These are phyloP conservation scores for Boletus sensibilis DNA, from an alignment of 768 basidiomycete species.

Conservation along the genomic window DNA sequence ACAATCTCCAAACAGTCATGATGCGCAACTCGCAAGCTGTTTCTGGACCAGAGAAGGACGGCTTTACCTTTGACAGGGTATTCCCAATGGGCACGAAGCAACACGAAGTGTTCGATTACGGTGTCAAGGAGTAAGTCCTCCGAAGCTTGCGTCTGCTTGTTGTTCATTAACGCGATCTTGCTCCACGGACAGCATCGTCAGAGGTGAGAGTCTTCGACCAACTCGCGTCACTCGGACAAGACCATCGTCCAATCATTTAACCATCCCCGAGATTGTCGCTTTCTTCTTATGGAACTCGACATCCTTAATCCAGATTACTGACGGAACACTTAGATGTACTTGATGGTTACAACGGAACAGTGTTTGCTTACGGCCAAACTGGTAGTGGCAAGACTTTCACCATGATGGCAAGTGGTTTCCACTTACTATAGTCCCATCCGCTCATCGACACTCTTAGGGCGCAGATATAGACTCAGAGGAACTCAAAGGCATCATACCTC, in stretches of 20 bases:
- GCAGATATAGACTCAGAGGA: slow-evolving; percentile 96
- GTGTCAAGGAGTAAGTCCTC: slow-evolving; percentile 85
- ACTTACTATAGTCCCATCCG: slow-evolving; percentile 2
- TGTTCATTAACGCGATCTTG: slow-evolving; percentile 18
- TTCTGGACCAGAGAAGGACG: slow-evolving; percentile 91
- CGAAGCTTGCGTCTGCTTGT: slow-evolving; percentile 2
- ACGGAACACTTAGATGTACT: slow-evolving; percentile 73
- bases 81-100: slow-evolving; percentile 92
- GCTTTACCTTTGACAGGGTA: slow-evolving; percentile 96
- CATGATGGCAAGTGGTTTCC: slow-evolving; percentile 77
- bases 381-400: slow-evolving; percentile 97
- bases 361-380: slow-evolving; percentile 97
- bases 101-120: slow-evolving; percentile 95
- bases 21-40: slow-evolving; percentile 68
- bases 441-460: slow-evolving; percentile 53
- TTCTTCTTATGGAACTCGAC: not conserved
- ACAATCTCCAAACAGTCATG: slow-evolving; percentile 79
- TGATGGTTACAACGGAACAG: slow-evolving; percentile 97
- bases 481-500: slow-evolving; percentile 93
- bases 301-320: slow-evolving; percentile 12
- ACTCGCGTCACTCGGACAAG: slow-evolving; percentile 1
- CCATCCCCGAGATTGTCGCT: slow-evolving; percentile 2
- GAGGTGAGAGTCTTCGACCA: slow-evolving; percentile 52
- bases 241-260: not conserved
- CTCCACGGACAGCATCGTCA: slow-evolving; percentile 66